Evolutionary conservation across 495 filamentous ascomycete genomes (phyloP).

Genomic region (Pyronema domesticum): DNA sequence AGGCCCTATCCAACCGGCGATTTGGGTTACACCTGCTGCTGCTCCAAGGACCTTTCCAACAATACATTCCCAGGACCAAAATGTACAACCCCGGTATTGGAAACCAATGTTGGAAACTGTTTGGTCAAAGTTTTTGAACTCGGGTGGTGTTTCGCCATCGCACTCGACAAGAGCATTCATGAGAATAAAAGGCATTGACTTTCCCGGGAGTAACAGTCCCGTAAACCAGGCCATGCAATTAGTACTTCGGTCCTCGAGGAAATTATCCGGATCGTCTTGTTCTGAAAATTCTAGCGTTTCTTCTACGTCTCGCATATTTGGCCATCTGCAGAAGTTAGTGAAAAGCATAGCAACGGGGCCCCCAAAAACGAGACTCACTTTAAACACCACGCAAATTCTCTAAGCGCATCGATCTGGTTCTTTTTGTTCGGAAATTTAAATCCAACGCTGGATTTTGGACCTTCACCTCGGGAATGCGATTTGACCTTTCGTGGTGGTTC

Average conservation of each 20-base stretch:
- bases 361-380: conserved; percentile 27
- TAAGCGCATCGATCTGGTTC: conserved; percentile 44
- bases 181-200: conserved; percentile 48
- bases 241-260: conserved; percentile 41
- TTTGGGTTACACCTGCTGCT: conserved; percentile 50
- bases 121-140: conserved; percentile 43
- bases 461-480: conserved; percentile 15
- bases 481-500: conserved; percentile 31
- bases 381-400: conserved; percentile 46
- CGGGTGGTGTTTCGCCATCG: conserved; percentile 42
- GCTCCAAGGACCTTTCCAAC: conserved; percentile 57
- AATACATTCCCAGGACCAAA: conserved; percentile 51
- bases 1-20: conserved; percentile 54
- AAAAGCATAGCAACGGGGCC: background rate
- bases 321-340: conserved; percentile 32
- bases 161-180: conserved; percentile 59
- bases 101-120: conserved; percentile 47
- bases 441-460: conserved; percentile 26
- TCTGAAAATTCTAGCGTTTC: conserved; percentile 33
- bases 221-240: conserved; percentile 57
- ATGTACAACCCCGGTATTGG: conserved; percentile 51
- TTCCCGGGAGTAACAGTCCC: conserved; percentile 49
- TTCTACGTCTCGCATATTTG: conserved; percentile 45
- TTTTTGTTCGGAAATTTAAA: conserved; percentile 42
- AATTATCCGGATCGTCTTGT: conserved; percentile 33